Evolutionary conservation across 202 grass and related monocot species (phyloP).

Genomic region (Musa balbisiana): DNA sequence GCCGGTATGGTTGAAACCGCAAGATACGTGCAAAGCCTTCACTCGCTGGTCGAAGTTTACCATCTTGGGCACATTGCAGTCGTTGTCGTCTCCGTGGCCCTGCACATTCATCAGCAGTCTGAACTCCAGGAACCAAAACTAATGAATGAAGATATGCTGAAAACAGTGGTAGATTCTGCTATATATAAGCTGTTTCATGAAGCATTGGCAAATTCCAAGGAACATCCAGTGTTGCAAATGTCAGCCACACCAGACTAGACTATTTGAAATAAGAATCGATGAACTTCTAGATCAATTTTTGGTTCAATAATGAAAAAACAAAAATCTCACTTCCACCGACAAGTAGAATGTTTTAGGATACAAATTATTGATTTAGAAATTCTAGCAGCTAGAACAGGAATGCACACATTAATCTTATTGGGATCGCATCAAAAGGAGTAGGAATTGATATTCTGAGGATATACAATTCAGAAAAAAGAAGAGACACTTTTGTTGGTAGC

Average conservation of each 20-base stretch:
- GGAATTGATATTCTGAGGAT: neutral
- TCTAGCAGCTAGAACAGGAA: too few relatives aligned
- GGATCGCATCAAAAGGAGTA: too few relatives aligned
- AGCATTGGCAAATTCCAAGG: neutral
- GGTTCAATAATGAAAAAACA: too few relatives aligned
- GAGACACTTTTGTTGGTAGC: neutral
- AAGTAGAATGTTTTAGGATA: too few relatives aligned
- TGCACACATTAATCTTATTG: too few relatives aligned
- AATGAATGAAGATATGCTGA: neutral
- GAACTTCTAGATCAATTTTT: too few relatives aligned
- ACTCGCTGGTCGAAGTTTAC: conserved; percentile 41
- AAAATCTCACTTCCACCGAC: too few relatives aligned
- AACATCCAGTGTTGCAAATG: too few relatives aligned
- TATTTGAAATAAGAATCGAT: too few relatives aligned
- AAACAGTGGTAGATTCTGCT: neutral
- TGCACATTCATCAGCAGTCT: conserved; percentile 32
- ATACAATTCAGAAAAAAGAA: neutral
- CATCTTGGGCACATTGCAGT: conserved; percentile 65
- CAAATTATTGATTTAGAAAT: too few relatives aligned
- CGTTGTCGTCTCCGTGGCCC: conserved; percentile 75
- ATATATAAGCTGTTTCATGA: neutral
- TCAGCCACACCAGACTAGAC: too few relatives aligned
- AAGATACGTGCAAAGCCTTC: conserved; percentile 69
- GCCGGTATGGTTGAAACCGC: conserved; percentile 91
- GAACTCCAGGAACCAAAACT: neutral